Percentiles rank a stretch among this genome's conserved stretches.
Evolutionary conservation across 2,329 filamentous ascomycete species (phyloP).

Genomic region (Hortaea sp.): DNA sequence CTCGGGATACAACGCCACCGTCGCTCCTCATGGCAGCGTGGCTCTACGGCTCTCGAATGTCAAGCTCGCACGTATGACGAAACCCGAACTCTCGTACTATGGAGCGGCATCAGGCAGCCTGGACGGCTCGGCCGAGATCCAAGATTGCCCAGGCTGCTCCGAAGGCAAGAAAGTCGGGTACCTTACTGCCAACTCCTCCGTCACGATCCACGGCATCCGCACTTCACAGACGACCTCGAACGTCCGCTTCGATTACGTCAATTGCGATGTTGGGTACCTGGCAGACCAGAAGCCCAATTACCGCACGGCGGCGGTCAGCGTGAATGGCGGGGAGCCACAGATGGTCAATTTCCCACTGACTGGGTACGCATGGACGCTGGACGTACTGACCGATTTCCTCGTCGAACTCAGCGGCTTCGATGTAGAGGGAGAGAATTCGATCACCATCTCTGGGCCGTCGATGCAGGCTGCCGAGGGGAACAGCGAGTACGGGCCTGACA

Average conservation of each 20-base stretch:
- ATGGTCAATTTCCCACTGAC: constrained; percentile 28
- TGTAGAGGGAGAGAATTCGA: constrained; percentile 2
- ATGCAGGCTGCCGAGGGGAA: neutral
- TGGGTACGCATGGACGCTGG: constrained; percentile 28
- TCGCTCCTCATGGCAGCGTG: neutral
- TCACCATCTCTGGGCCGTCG: constrained; percentile 5
- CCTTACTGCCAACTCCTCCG: constrained; percentile 17
- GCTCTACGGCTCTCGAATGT: neutral
- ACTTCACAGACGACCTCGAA: constrained; percentile 22
- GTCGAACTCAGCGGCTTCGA: constrained; percentile 19
- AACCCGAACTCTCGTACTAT: constrained; percentile 14
- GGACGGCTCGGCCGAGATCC: constrained; percentile 19
- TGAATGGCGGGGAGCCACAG: constrained; percentile 28
- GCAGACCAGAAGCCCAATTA: constrained; percentile 23
- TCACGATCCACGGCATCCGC: constrained; percentile 21
- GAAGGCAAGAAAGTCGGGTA: constrained; percentile 24
- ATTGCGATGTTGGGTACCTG: constrained; percentile 31
- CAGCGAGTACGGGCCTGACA: constrained; percentile 17
- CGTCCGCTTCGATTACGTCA: constrained; percentile 30
- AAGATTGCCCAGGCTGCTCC: constrained; percentile 26
- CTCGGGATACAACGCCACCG: neutral
- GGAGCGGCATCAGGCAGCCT: constrained; percentile 23
- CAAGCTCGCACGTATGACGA: neutral
- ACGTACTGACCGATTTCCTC: constrained; percentile 14
- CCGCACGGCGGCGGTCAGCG: constrained; percentile 27